Percentiles rank a stretch among this genome's conserved stretches.
These are phyloP conservation scores for Kondoa subrosea DNA, from an alignment of 768 basidiomycete species.

Conservation along the genomic window DNA sequence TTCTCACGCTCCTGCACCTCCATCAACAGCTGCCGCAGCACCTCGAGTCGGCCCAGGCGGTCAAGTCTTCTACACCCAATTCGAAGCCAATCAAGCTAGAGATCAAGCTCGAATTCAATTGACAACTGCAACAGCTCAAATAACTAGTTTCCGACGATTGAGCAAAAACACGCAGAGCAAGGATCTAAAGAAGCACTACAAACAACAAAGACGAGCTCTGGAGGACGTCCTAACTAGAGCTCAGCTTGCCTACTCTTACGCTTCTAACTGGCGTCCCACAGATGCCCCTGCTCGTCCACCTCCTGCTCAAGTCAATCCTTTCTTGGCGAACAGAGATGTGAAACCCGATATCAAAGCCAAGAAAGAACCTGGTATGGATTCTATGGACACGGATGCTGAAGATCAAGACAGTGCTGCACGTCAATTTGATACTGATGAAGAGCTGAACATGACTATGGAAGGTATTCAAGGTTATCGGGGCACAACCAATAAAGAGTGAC, in stretches of 20 bases:
- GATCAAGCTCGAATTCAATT: not conserved
- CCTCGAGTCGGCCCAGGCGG: not conserved
- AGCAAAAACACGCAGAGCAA: not conserved
- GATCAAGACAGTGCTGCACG: not conserved
- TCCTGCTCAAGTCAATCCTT: not conserved
- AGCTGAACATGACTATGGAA: not conserved
- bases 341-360: not conserved
- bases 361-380: not conserved
- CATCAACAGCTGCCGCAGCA: not conserved
- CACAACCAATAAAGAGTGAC: not conserved
- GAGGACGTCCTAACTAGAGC: not conserved
- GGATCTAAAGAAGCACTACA: not conserved
- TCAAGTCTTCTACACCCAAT: not conserved
- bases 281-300: not conserved
- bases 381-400: not conserved
- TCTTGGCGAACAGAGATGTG: not conserved
- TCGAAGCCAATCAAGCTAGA: not conserved
- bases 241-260: not conserved
- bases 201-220: not conserved
- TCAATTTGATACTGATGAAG: not conserved
- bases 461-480: not conserved
- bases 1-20: not conserved
- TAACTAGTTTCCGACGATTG: not conserved
- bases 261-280: not conserved
- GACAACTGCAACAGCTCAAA: not conserved